Conservation (phyloP, 1,284 basidiomycete species). For the Austroboletus rostrupii region DNA sequence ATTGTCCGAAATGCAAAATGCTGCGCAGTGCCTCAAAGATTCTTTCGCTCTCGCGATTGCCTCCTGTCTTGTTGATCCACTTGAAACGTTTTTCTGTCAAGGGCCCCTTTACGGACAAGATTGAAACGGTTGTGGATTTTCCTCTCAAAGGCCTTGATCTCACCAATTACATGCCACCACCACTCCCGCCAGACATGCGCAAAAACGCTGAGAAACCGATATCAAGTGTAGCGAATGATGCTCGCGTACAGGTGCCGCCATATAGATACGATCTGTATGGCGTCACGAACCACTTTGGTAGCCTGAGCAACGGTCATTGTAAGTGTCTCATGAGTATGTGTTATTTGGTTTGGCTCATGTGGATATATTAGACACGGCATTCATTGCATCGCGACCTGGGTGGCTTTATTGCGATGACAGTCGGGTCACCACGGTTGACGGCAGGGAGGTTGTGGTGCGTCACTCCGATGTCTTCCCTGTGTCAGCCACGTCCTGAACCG, state of each 20-base stretch:
- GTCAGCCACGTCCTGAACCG: conserved; percentile 5
- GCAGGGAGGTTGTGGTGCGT: conserved; percentile 83
- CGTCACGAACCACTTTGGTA: conserved; percentile 91
- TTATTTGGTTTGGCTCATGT: conserved; percentile 1
- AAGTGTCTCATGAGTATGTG: conserved; percentile 33
- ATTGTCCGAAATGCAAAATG: conserved; percentile 85
- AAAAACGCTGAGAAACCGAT: conserved; percentile 36
- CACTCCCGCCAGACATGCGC: conserved; percentile 62
- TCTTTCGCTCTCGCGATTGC: conserved; percentile 85
- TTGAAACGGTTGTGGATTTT: conserved; percentile 88
- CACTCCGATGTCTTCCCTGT: neutral
- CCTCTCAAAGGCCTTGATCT: conserved; percentile 83
- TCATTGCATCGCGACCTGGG: conserved; percentile 70
- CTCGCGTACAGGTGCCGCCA: conserved; percentile 76
- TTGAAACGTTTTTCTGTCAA: conserved; percentile 94
- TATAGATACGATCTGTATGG: conserved; percentile 87
- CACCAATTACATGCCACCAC: conserved; percentile 86
- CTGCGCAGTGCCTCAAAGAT: conserved; percentile 72
- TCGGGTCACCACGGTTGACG: conserved; percentile 62
- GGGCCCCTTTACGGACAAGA: conserved; percentile 93
- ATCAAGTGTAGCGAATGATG: conserved; percentile 36
- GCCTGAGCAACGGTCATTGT: conserved; percentile 90
- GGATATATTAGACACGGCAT: conserved; percentile 72
- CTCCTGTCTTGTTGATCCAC: conserved; percentile 92
- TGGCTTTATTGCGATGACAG: conserved; percentile 92